These are phyloP conservation scores for Tetrapisispora nanseiensis DNA, from an alignment of 805 yeast species.

Conservation along the genomic window DNA sequence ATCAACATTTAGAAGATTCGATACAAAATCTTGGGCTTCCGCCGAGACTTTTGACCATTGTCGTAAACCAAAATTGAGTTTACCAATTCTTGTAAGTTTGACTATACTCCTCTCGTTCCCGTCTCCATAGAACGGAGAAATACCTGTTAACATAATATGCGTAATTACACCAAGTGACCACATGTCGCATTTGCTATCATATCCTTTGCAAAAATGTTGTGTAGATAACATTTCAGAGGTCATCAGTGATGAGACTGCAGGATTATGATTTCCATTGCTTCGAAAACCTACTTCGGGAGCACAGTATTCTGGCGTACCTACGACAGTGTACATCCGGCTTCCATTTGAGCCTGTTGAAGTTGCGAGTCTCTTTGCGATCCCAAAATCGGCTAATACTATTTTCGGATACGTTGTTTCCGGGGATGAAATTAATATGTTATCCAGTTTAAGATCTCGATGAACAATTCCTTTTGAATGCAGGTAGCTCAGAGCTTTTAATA, in stretches of 20 bases:
- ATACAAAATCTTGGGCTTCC: slow-evolving; percentile 39
- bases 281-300: slow-evolving; percentile 61
- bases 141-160: slow-evolving; percentile 51
- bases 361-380: slow-evolving; percentile 50
- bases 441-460: slow-evolving; percentile 59
- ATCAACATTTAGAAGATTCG: slow-evolving; percentile 32
- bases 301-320: slow-evolving; percentile 60
- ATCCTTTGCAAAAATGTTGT: slow-evolving; percentile 28
- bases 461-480: slow-evolving; percentile 46
- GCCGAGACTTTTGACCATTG: slow-evolving; percentile 37
- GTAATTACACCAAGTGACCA: slow-evolving; percentile 61
- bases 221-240: background rate
- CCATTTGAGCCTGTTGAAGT: slow-evolving; percentile 22
- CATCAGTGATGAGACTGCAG: background rate
- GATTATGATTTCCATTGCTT: slow-evolving; percentile 11
- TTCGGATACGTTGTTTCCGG: slow-evolving; percentile 42
- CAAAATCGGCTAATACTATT: slow-evolving; percentile 60
- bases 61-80: slow-evolving; percentile 29
- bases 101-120: slow-evolving; percentile 35
- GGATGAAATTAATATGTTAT: slow-evolving; percentile 47
- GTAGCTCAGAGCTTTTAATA: slow-evolving; percentile 45
- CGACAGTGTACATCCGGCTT: slow-evolving; percentile 40
- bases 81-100: slow-evolving; percentile 35
- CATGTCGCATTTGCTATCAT: slow-evolving; percentile 49
- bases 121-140: slow-evolving; percentile 51